Evolutionary conservation across 148 eudicot genomes (phyloP).

Genomic region (Gaultheria prostrata): DNA sequence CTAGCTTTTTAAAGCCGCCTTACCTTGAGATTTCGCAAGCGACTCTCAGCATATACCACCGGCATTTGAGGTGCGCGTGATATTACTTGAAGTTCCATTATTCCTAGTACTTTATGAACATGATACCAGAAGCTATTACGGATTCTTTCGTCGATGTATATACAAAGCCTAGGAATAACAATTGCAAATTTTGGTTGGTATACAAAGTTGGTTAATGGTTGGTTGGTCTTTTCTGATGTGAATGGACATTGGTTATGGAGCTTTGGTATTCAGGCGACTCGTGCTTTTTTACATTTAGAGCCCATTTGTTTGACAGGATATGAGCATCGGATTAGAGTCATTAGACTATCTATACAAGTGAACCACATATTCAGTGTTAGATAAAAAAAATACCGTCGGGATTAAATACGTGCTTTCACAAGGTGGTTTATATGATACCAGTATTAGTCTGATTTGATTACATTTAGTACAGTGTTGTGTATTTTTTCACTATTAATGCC

Average conservation of each 20-base stretch:
- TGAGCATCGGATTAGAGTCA: neutral
- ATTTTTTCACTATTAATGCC: no score
- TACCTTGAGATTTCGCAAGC: neutral
- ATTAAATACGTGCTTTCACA: no score
- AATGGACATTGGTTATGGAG: neutral
- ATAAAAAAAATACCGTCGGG: neutral
- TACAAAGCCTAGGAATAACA: neutral
- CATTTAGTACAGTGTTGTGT: no score
- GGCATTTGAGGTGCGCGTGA: neutral
- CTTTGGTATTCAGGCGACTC: neutral
- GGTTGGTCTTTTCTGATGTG: neutral
- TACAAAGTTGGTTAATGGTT: neutral
- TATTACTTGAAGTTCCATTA: neutral
- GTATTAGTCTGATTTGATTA: no score
- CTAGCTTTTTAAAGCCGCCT: neutral
- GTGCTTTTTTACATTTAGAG: neutral
- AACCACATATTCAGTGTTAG: neutral
- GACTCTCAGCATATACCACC: neutral
- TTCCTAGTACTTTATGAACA: neutral
- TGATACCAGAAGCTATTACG: neutral
- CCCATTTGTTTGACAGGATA: neutral
- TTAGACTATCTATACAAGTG: neutral
- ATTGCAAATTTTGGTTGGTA: constrained; percentile 8
- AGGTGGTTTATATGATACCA: no score
- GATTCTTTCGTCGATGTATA: constrained; percentile 9